These are phyloP conservation scores for Aspergillus indologenus DNA, from an alignment of 495 filamentous ascomycete genomes.

Conservation along the genomic window DNA sequence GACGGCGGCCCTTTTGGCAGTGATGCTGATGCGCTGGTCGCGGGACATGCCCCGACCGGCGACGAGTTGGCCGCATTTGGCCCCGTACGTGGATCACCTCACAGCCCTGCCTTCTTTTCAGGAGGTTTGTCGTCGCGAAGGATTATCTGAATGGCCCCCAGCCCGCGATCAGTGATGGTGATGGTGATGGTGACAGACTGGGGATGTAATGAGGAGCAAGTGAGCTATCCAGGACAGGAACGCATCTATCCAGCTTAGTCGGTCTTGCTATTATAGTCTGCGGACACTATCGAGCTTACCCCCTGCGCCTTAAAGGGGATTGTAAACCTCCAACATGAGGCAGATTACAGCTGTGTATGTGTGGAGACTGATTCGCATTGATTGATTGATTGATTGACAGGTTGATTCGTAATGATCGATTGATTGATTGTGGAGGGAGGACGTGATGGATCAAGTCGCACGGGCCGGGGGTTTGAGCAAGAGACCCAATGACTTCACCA, in stretches of 20 bases:
- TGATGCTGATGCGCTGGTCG: slow-evolving; percentile 4
- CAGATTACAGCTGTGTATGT: not conserved
- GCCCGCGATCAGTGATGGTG: not conserved
- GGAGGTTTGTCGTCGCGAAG: slow-evolving; percentile 2
- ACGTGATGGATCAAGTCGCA: not conserved
- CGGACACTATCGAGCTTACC: too few species aligned
- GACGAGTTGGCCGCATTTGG: not conserved
- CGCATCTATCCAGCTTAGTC: not conserved
- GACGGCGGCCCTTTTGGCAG: slow-evolving; percentile 1
- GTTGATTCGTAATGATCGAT: too few species aligned
- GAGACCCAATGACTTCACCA: not conserved
- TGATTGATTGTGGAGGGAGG: too few species aligned
- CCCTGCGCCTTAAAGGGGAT: too few species aligned
- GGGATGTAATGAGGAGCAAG: not conserved
- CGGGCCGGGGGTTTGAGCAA: not conserved
- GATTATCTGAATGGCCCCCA: not conserved
- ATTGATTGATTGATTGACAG: not conserved
- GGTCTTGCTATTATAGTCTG: too few species aligned
- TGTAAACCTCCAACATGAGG: too few species aligned
- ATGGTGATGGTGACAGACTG: not conserved
- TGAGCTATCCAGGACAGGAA: not conserved
- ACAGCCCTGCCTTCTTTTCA: not conserved
- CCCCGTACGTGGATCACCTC: not conserved
- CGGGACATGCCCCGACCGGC: slow-evolving; percentile 1
- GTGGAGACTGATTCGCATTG: not conserved